These are phyloP conservation scores for Saturnispora besseyi DNA, from an alignment of 805 yeast species.

Conservation along the genomic window DNA sequence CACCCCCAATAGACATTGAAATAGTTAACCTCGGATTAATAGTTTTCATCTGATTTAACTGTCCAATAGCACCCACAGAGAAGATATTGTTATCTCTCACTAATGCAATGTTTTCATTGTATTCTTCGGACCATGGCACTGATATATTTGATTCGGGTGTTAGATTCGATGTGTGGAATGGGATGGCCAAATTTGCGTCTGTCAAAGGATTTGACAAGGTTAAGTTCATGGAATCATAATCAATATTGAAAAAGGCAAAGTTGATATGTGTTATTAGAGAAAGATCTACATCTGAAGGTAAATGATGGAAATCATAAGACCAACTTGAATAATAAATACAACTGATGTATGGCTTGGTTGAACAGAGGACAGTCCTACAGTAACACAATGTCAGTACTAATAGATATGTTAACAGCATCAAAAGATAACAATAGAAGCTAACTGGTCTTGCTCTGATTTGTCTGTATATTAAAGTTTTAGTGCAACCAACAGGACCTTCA, in stretches of 20 bases:
- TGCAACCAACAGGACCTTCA: too few species aligned
- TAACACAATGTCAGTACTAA: neutral
- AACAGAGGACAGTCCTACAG: neutral
- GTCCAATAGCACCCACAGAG: constrained; percentile 24
- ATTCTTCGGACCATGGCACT: neutral
- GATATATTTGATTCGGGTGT: neutral
- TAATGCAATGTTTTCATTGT: neutral
- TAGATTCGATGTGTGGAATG: constrained; percentile 8
- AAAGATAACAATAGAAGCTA: too few species aligned
- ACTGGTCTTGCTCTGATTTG: too few species aligned
- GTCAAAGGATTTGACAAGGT: constrained; percentile 51
- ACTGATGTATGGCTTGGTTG: neutral
- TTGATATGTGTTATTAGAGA: constrained; percentile 54
- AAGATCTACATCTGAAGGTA: constrained; percentile 54
- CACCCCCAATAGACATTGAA: constrained; percentile 78
- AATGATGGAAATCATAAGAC: constrained; percentile 58
- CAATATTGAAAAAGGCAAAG: constrained; percentile 67
- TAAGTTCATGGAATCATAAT: constrained; percentile 42
- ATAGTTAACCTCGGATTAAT: constrained; percentile 36
- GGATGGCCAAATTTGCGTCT: constrained; percentile 36
- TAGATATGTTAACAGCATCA: neutral
- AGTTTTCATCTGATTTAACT: constrained; percentile 21
- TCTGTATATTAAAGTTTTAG: too few species aligned
- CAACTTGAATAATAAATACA: constrained; percentile 47
- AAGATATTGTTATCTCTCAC: neutral